Conservation (phyloP, 768 basidiomycete genomes). For the Pleurotus tuber-regium region DNA sequence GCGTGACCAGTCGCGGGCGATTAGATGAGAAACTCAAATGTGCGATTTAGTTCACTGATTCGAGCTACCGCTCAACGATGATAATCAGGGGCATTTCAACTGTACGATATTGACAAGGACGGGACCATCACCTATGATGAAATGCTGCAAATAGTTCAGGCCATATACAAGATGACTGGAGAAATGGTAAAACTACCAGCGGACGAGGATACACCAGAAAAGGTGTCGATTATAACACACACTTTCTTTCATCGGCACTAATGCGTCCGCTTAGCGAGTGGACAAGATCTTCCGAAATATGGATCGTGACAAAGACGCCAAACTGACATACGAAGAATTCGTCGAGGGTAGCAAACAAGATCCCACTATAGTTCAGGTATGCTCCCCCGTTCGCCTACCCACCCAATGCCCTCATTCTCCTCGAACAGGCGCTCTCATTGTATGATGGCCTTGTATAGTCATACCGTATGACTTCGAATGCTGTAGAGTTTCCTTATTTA, state of each 20-base stretch:
- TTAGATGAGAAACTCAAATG: conserved; percentile 99
- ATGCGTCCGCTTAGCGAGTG: conserved; percentile 64
- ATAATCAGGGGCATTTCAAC: conserved; percentile 92
- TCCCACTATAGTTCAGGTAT: conserved; percentile 96
- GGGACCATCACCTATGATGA: conserved; percentile 98
- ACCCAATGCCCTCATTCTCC: conserved; percentile 14
- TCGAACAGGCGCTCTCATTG: conserved; percentile 78
- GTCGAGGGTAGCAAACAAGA: conserved; percentile 98
- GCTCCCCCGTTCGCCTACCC: conserved; percentile 13
- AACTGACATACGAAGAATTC: conserved; percentile 94
- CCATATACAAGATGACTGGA: conserved; percentile 99
- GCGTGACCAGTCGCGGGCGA: conserved; percentile 88
- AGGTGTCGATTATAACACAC: conserved; percentile 48
- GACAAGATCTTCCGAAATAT: conserved; percentile 98
- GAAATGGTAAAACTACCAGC: conserved; percentile 98
- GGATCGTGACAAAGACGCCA: conserved; percentile 94
- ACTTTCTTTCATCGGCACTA: conserved; percentile 10
- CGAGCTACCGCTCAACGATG: conserved; percentile 11
- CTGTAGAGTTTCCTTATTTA: conserved; percentile 10
- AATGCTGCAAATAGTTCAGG: conserved; percentile 97
- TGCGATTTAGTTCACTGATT: conserved; percentile 37
- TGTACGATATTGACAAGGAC: conserved; percentile 99
- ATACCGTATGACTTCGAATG: neutral
- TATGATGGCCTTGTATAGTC: conserved; percentile 90
- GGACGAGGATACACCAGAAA: conserved; percentile 99